Evolutionary conservation across 2,329 filamentous ascomycete genomes (phyloP).

Genomic region (Aspergillus floridensis): DNA sequence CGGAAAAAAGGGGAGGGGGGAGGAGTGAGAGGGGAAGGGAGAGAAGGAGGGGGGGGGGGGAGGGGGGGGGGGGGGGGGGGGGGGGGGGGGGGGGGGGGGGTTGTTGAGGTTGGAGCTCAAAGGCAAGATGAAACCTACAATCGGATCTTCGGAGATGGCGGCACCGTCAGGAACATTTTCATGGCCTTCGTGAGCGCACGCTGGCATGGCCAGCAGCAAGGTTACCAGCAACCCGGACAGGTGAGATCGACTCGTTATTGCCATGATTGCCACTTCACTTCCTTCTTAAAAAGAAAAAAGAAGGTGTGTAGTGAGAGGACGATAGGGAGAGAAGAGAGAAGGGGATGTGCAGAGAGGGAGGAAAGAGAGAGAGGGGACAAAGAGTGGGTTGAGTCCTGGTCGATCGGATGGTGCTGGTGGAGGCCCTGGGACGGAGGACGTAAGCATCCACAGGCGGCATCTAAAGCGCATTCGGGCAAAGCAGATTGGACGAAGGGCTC

Average conservation of each 20-base stretch:
- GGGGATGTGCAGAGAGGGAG: too few relatives aligned
- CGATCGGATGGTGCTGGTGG: too few relatives aligned
- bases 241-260: conserved; percentile 18
- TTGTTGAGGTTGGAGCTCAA: neutral
- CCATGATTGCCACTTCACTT: conserved; percentile 5
- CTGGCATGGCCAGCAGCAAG: conserved; percentile 29
- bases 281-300: neutral
- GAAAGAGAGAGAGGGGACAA: too few relatives aligned
- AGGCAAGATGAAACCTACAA: conserved; percentile 53
- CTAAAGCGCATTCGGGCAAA: neutral
- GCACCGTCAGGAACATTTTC: conserved; percentile 65
- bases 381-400: too few relatives aligned
- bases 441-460: too few relatives aligned
- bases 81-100: neutral
- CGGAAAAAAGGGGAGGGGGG: too few relatives aligned
- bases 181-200: conserved; percentile 53
- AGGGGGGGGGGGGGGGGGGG: too few relatives aligned
- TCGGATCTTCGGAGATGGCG: conserved; percentile 67
- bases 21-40: too few relatives aligned
- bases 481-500: neutral
- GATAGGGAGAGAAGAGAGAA: neutral
- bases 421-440: too few relatives aligned
- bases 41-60: too few relatives aligned
- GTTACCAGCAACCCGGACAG: conserved; percentile 24
- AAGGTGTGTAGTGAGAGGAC: conserved; percentile 8